Evolutionary conservation across 192 early-diverging fungal genomes (phyloP).

Genomic region (Rhizophagus prolifer): DNA sequence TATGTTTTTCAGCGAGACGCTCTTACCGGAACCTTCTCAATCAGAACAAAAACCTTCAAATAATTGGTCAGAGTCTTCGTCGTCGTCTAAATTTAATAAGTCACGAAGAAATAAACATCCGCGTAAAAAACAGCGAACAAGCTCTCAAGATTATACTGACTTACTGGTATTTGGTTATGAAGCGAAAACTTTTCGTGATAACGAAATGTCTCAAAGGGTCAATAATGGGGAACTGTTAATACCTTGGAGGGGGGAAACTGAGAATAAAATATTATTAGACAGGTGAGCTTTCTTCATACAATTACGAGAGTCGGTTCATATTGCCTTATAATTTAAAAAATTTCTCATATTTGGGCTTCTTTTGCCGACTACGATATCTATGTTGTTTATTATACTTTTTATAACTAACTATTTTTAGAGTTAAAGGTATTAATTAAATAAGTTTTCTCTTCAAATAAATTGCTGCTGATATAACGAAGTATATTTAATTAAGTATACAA

Average conservation of each 20-base stretch:
- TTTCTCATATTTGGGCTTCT: background rate
- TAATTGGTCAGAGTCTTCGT: background rate
- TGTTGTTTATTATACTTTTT: background rate
- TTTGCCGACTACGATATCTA: background rate
- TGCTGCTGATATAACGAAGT: constrained; percentile 2
- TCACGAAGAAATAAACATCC: constrained; percentile 10
- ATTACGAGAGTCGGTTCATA: background rate
- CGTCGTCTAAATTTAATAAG: background rate
- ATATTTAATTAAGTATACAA: background rate
- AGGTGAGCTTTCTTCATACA: constrained; percentile 36
- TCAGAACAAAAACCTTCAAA: background rate
- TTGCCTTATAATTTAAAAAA: background rate
- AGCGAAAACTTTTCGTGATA: constrained; percentile 44
- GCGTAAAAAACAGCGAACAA: constrained; percentile 26
- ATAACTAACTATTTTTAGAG: constrained; percentile 16
- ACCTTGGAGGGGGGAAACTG: constrained; percentile 44
- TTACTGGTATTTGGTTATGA: constrained; percentile 55
- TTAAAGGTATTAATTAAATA: constrained; percentile 6
- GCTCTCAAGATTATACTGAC: constrained; percentile 33
- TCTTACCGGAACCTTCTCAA: constrained; percentile 11
- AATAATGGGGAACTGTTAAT: constrained; percentile 43
- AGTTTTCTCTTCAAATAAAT: background rate
- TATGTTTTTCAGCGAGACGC: constrained; percentile 25
- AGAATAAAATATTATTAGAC: constrained; percentile 40
- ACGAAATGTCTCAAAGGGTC: constrained; percentile 37